phyloP scores from a whole-genome alignment of 495 filamentous ascomycete species.

The Penicillium manginii region DNA sequence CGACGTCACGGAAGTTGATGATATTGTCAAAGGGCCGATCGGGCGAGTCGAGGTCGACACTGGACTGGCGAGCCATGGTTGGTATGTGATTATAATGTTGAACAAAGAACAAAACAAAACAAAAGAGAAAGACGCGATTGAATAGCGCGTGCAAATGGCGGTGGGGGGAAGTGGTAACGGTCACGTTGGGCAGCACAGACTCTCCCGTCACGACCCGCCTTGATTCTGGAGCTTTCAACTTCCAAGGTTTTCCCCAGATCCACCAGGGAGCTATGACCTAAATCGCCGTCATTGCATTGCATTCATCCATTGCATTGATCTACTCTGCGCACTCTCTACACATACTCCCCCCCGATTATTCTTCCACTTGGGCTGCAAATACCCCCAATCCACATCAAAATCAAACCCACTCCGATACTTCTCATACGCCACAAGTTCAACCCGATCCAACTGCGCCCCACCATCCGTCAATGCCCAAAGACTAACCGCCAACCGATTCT shows the following conservation, averaged over 20 bases:
- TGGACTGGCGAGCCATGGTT: slow-evolving; percentile 36
- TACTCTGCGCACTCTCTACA: slow-evolving; percentile 1
- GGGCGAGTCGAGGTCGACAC: slow-evolving; percentile 46
- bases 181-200: slow-evolving; percentile 28
- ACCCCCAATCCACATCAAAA: slow-evolving; percentile 48
- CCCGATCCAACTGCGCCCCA: slow-evolving; percentile 37
- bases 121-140: slow-evolving; percentile 5
- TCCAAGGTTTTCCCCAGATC: slow-evolving; percentile 18
- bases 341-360: slow-evolving; percentile 35
- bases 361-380: slow-evolving; percentile 48
- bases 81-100: too few relatives aligned
- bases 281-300: neutral
- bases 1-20: slow-evolving; percentile 86
- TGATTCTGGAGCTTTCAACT: slow-evolving; percentile 7
- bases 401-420: slow-evolving; percentile 48
- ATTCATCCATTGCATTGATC: neutral
- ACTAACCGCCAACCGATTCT: slow-evolving; percentile 51
- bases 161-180: slow-evolving; percentile 16
- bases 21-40: slow-evolving; percentile 64
- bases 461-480: slow-evolving; percentile 50
- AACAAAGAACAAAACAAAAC: slow-evolving; percentile 1
- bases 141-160: slow-evolving; percentile 28
- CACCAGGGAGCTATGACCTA: slow-evolving; percentile 9
- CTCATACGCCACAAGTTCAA: slow-evolving; percentile 40
- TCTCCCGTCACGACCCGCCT: neutral